Conservation (phyloP, 2,329 filamentous ascomycete genomes). For the Pyricularia sp. region DNA sequence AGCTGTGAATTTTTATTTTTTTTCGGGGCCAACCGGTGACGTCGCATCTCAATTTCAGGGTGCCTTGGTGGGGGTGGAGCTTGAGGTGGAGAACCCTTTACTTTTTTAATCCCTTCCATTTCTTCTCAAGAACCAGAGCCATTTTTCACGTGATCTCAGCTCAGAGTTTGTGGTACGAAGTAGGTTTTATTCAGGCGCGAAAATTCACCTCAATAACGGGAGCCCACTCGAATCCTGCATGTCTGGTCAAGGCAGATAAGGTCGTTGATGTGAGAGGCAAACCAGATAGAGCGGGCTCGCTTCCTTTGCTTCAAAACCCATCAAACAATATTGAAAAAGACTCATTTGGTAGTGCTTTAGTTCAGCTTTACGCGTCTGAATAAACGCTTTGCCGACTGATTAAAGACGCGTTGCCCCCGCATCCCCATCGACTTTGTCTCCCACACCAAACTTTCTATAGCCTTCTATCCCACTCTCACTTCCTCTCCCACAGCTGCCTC, state of each 20-base stretch:
- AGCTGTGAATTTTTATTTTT: not conserved
- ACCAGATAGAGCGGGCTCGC: no score
- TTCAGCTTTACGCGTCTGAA: no score
- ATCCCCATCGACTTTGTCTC: no score
- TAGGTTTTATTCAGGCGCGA: not conserved
- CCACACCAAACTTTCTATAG: no score
- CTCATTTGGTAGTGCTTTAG: no score
- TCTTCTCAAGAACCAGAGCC: not conserved
- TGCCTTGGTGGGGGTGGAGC: not conserved
- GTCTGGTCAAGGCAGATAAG: no score
- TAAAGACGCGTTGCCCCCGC: no score
- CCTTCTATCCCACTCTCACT: not conserved
- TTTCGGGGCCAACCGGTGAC: not conserved
- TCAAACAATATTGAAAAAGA: no score
- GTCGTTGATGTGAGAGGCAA: no score
- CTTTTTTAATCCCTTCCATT: not conserved
- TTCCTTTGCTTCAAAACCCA: no score
- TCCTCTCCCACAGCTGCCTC: not conserved
- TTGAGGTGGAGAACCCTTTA: not conserved
- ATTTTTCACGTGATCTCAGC: not conserved
- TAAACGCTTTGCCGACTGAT: no score
- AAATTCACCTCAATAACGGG: not conserved
- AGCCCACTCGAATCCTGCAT: no score
- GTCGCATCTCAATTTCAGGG: not conserved
- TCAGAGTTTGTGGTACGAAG: not conserved